Percentiles rank a stretch among this genome's conserved stretches.
Evolutionary conservation across 306 rosid species (phyloP).

Genomic region (Begonia masoniana): DNA sequence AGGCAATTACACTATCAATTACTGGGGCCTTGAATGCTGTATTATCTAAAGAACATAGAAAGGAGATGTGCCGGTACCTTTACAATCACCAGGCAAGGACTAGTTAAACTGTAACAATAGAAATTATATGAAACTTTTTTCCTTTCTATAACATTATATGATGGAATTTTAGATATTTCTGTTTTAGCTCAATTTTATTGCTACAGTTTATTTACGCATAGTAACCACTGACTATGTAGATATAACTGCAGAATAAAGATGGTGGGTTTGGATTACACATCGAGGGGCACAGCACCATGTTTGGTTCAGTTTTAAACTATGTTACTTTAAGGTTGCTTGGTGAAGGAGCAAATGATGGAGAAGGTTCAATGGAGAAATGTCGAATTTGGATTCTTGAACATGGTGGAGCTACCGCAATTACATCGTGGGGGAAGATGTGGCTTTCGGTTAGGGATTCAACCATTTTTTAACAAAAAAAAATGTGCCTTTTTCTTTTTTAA

Average conservation of each 20-base stretch:
- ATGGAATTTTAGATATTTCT: too few relatives aligned
- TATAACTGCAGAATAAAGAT: constrained; percentile 52
- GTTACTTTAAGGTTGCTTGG: constrained; percentile 66
- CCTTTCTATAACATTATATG: too few relatives aligned
- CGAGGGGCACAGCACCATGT: constrained; percentile 90
- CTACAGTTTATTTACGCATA: too few relatives aligned
- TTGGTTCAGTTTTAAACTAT: constrained; percentile 64
- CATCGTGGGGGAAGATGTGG: constrained; percentile 98
- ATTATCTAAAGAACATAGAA: constrained; percentile 58
- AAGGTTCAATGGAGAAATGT: constrained; percentile 48
- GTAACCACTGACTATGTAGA: not conserved
- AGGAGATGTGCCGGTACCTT: constrained; percentile 69
- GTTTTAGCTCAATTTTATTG: too few relatives aligned
- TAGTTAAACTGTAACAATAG: not conserved
- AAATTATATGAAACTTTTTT: too few relatives aligned
- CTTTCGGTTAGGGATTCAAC: constrained; percentile 54
- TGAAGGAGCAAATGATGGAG: constrained; percentile 64
- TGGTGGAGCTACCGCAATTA: constrained; percentile 65
- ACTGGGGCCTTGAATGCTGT: constrained; percentile 70
- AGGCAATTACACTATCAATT: constrained; percentile 50
- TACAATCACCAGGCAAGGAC: constrained; percentile 70
- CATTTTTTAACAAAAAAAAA: constrained; percentile 1
- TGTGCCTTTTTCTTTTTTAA: too few relatives aligned
- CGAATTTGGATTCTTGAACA: constrained; percentile 69
- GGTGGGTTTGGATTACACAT: constrained; percentile 98